Evolutionary conservation across 2,329 filamentous ascomycete species (phyloP).

Genomic region (Gremmenia infestans): DNA sequence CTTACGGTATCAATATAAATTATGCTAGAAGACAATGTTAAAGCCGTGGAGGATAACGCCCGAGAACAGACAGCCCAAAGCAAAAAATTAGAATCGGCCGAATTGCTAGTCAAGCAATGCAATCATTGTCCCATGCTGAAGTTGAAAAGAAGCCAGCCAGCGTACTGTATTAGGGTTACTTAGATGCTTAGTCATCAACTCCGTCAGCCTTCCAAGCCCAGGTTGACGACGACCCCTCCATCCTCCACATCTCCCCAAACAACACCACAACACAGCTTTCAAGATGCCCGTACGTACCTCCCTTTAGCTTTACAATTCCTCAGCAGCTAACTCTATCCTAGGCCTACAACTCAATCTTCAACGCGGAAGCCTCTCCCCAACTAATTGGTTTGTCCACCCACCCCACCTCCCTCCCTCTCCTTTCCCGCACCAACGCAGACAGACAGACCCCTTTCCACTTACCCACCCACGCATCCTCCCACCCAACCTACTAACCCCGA

Average conservation of each 20-base stretch:
- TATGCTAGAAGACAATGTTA: too few species aligned
- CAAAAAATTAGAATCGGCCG: too few species aligned
- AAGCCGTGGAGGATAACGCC: too few species aligned
- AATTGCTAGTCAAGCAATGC: too few species aligned
- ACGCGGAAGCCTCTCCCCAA: slow-evolving; percentile 65
- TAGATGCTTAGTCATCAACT: not conserved
- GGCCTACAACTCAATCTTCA: slow-evolving; percentile 98
- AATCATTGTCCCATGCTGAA: too few species aligned
- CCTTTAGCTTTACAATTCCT: not conserved
- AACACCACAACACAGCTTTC: not conserved
- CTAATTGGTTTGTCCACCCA: slow-evolving; percentile 35
- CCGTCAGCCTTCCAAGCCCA: not conserved
- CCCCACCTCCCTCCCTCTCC: not conserved
- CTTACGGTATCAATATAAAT: too few species aligned
- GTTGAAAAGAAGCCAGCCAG: not conserved
- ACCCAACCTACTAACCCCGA: slow-evolving; percentile 40
- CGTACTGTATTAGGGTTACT: not conserved
- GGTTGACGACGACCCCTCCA: slow-evolving; percentile 6
- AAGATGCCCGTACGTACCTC: slow-evolving; percentile 14
- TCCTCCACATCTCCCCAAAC: not conserved
- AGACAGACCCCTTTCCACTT: too few species aligned
- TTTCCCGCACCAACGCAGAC: not conserved
- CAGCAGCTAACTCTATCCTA: slow-evolving; percentile 33
- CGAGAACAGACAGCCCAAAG: too few species aligned
- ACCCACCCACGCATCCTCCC: too few species aligned